These are phyloP conservation scores for Termitomyces sp. DNA, from an alignment of 768 basidiomycete genomes.

Conservation along the genomic window DNA sequence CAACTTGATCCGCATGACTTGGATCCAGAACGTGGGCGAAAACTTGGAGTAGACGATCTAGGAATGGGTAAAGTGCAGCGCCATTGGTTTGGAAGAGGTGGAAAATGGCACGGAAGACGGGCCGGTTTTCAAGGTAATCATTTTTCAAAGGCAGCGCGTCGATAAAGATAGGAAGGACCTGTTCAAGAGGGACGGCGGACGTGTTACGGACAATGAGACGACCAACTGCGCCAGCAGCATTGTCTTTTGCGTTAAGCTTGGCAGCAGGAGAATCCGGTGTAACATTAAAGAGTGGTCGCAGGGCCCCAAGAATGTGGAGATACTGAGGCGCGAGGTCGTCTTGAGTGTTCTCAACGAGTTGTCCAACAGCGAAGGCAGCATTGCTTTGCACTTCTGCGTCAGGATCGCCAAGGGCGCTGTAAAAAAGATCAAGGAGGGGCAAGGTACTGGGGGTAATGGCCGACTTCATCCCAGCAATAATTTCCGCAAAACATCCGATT, in stretches of 20 bases:
- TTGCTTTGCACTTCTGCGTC: constrained; percentile 97
- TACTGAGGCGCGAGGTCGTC: constrained; percentile 82
- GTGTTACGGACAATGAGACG: constrained; percentile 83
- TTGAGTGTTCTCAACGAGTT: constrained; percentile 84
- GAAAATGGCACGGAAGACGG: constrained; percentile 88
- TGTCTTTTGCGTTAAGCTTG: constrained; percentile 85
- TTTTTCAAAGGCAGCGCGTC: constrained; percentile 80
- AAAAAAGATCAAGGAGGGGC: constrained; percentile 79
- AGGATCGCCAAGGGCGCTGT: constrained; percentile 73
- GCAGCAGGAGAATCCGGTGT: constrained; percentile 58
- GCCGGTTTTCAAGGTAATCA: constrained; percentile 86
- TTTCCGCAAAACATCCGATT: constrained; percentile 92
- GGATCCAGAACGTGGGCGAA: constrained; percentile 85
- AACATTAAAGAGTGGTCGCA: constrained; percentile 79
- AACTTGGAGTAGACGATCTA: constrained; percentile 75
- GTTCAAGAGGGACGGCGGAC: constrained; percentile 79
- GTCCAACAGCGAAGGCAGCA: constrained; percentile 90
- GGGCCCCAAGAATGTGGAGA: constrained; percentile 67
- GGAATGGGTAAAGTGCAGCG: constrained; percentile 62
- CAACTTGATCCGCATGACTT: constrained; percentile 67
- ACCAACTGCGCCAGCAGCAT: constrained; percentile 92
- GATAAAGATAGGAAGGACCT: constrained; percentile 85
- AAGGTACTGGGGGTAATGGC: constrained; percentile 84
- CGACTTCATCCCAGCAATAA: constrained; percentile 87
- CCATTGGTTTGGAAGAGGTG: constrained; percentile 79